phyloP scores from a whole-genome alignment of 2,329 filamentous ascomycete species.

The Myriosclerotinia duriaeana region DNA sequence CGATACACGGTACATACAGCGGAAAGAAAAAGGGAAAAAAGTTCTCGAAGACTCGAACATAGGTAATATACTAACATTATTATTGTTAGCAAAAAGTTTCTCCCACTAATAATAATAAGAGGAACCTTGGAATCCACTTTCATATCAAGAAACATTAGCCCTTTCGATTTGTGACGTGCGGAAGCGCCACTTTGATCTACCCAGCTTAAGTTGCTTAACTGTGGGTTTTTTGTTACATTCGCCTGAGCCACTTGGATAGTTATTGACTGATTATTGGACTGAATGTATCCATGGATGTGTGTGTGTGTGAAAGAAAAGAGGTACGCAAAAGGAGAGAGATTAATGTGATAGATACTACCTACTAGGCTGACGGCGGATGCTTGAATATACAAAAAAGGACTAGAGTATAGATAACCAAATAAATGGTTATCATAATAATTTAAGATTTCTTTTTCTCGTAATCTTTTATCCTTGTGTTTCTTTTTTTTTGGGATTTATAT shows the following conservation, averaged over 20 bases:
- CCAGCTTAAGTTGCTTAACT: slow-evolving; percentile 6
- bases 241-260: slow-evolving; percentile 12
- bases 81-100: slow-evolving; percentile 2
- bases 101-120: slow-evolving; percentile 11
- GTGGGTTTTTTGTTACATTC: slow-evolving; percentile 17
- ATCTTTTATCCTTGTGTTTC: background rate
- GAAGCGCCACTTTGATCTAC: slow-evolving; percentile 24
- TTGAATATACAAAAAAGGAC: slow-evolving; percentile 1
- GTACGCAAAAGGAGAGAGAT: slow-evolving; percentile 12
- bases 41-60: slow-evolving; percentile 11
- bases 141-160: slow-evolving; percentile 7
- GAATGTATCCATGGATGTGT: background rate
- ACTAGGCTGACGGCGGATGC: slow-evolving; percentile 3
- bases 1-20: too few relatives aligned
- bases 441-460: slow-evolving; percentile 3
- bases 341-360: slow-evolving; percentile 2
- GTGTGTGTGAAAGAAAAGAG: background rate
- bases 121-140: background rate
- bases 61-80: background rate
- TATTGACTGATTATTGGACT: slow-evolving; percentile 12
- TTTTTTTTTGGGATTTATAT: background rate
- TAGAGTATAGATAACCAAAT: slow-evolving; percentile 6
- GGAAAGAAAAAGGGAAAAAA: background rate
- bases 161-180: slow-evolving; percentile 23
- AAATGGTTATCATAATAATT: background rate